Conservation (phyloP, 164 flowering plant species). For the Vitis labrusca region DNA sequence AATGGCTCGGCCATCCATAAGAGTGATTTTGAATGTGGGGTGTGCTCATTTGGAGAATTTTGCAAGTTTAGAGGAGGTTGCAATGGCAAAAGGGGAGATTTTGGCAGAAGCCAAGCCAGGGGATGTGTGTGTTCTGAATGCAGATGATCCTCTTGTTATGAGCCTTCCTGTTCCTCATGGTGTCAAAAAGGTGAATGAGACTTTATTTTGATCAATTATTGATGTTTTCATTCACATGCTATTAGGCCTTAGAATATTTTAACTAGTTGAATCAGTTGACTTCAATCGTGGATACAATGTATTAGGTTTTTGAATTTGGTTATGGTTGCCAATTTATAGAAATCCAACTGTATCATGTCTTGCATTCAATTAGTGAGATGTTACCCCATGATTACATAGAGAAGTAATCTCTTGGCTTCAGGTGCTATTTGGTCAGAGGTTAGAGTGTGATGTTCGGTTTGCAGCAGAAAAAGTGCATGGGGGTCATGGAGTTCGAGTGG, state of each 20-base stretch:
- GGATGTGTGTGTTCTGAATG: slow-evolving; percentile 35
- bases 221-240: neutral
- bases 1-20: slow-evolving; percentile 27
- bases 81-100: slow-evolving; percentile 36
- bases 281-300: too few species aligned
- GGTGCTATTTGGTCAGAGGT: slow-evolving; percentile 35
- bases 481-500: slow-evolving; percentile 33
- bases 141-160: slow-evolving; percentile 38
- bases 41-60: slow-evolving; percentile 36
- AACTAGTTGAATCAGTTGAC: too few species aligned
- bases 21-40: slow-evolving; percentile 38
- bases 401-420: neutral
- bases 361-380: too few species aligned
- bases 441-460: slow-evolving; percentile 32
- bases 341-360: too few species aligned
- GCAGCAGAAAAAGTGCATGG: slow-evolving; percentile 30
- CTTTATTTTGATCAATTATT: neutral
- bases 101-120: slow-evolving; percentile 30
- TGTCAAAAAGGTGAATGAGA: slow-evolving; percentile 25
- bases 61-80: slow-evolving; percentile 27
- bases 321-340: too few species aligned
- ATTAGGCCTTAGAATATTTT: too few species aligned
- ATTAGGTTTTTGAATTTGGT: neutral
- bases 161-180: slow-evolving; percentile 29
- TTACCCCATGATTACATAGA: too few species aligned